Percentiles rank a stretch among this genome's conserved stretches.
Evolutionary conservation across 139 green algal genomes (phyloP).

Genomic region (Coccomyxa sp.): DNA sequence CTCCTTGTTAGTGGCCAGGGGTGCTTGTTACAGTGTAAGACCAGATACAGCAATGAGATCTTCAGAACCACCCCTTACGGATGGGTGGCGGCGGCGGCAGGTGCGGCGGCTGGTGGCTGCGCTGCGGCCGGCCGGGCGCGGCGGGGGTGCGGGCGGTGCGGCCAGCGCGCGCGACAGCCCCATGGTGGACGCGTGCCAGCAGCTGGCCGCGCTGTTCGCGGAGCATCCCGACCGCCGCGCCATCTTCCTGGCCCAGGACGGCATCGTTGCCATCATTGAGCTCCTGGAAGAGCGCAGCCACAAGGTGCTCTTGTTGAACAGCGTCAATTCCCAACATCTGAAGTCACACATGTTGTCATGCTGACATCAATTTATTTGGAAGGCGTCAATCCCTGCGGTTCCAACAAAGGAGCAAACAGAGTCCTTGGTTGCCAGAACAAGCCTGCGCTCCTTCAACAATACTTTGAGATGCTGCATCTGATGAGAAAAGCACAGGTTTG

Average conservation of each 20-base stretch:
- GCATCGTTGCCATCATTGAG: conserved; percentile 64
- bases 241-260: conserved; percentile 57
- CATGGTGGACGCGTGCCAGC: conserved; percentile 21
- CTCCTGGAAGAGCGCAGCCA: conserved; percentile 59
- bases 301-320: conserved; percentile 18
- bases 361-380: too few relatives aligned
- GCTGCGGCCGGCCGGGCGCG: conserved; percentile 32
- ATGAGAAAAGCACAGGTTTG: too few relatives aligned
- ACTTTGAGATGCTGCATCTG: too few relatives aligned
- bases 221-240: conserved; percentile 27
- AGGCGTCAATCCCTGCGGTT: too few relatives aligned
- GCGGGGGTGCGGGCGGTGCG: conserved; percentile 11
- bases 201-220: conserved; percentile 24
- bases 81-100: conserved; percentile 11
- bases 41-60: too few relatives aligned
- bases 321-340: neutral
- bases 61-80: too few relatives aligned
- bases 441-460: too few relatives aligned
- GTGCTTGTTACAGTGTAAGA: too few relatives aligned
- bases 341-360: too few relatives aligned
- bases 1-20: too few relatives aligned
- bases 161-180: conserved; percentile 15
- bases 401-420: too few relatives aligned
- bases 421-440: too few relatives aligned
- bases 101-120: conserved; percentile 52